Evolutionary conservation across 306 rosid genomes (phyloP), one percentile per base, ranked within the genome.

Genomic region (Crataegus laevigata): DNA sequence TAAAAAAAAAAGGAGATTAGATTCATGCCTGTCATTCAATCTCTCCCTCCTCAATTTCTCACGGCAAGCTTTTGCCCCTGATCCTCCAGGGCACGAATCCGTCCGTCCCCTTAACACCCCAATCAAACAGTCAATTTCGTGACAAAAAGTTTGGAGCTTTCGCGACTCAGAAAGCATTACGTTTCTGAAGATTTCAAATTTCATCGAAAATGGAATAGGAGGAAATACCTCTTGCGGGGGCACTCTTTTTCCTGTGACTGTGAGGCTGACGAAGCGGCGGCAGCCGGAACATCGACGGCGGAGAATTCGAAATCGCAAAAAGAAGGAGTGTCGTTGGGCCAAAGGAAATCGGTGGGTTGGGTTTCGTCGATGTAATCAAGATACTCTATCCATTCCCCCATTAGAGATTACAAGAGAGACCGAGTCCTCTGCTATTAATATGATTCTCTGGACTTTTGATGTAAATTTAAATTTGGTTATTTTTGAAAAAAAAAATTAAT

Each of bases 1-100:
- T 77, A 58, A 63, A 22, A 52, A 51, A 85, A 30, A 38, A 68
- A 69, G 17, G 66, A 52, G 68, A 75, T 57, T 50, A 28, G 63
- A 77, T 52, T 63, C 69, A 65, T 86, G 78, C 99, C 91, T 90
- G 87, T 94, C 96, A 85, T 94, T 92, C 85, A 94, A 83, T 80
- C 71, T 89, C 79, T 84, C 97, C 84, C 97, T 86, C 72, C 99
- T 87, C 91, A 89, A 74, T 79, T 81, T 92, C 91, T 92, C 99
- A 5, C 96, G 97, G 84, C 91, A 86, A 58, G 97, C 96, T 84
- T 94, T 92, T n/a, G 90, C 81, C 40, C 87, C 84, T 6, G 89
- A 82, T 79, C 84, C 83, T 79, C 84, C 83, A 76, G 83, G 18
- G 75, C 84, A 85, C 45, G 93, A 82, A 61, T 75, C 86, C 28